Conservation (phyloP, 2,329 filamentous ascomycete genomes). For the Fusarium sp. region DNA sequence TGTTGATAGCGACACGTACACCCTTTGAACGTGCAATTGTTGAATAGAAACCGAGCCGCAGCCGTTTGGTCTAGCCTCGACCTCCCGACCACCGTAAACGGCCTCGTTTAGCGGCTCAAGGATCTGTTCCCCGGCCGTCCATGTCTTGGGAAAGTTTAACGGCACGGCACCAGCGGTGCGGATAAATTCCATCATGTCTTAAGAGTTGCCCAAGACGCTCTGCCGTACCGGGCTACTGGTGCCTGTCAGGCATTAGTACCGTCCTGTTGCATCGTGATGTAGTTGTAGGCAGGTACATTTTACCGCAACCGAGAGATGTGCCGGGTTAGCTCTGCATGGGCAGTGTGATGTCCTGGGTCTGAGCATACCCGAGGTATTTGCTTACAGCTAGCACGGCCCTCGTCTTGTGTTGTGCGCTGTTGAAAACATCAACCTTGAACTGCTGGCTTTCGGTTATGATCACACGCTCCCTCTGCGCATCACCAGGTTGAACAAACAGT, state of each 20-base stretch:
- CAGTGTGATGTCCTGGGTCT: conserved; percentile 3
- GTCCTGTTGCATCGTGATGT: not conserved
- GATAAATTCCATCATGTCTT: conserved; percentile 23
- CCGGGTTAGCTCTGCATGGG: conserved; percentile 8
- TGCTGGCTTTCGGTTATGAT: not conserved
- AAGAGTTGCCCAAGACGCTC: conserved; percentile 12
- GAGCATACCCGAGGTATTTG: conserved; percentile 1
- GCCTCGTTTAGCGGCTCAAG: conserved; percentile 23
- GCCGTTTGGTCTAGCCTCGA: conserved; percentile 19
- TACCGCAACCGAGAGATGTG: conserved; percentile 13
- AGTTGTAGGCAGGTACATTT: not conserved
- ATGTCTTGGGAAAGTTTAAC: conserved; percentile 13
- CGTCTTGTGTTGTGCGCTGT: conserved; percentile 14
- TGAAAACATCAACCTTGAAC: not conserved
- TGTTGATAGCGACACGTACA: not conserved
- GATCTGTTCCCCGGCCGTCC: conserved; percentile 17
- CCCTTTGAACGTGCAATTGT: not conserved
- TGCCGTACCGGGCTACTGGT: conserved; percentile 16
- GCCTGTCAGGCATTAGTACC: conserved; percentile 2
- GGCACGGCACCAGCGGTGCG: conserved; percentile 11
- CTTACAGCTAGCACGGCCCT: conserved; percentile 28
- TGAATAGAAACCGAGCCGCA: conserved; percentile 25
- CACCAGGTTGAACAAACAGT: not conserved
- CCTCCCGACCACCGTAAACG: conserved; percentile 9
- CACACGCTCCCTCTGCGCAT: not conserved